Percentiles rank a stretch among this genome's conserved stretches.
These are phyloP conservation scores for Halteria grandinella DNA, from an alignment of 73 alveolate species.

Conservation along the genomic window DNA sequence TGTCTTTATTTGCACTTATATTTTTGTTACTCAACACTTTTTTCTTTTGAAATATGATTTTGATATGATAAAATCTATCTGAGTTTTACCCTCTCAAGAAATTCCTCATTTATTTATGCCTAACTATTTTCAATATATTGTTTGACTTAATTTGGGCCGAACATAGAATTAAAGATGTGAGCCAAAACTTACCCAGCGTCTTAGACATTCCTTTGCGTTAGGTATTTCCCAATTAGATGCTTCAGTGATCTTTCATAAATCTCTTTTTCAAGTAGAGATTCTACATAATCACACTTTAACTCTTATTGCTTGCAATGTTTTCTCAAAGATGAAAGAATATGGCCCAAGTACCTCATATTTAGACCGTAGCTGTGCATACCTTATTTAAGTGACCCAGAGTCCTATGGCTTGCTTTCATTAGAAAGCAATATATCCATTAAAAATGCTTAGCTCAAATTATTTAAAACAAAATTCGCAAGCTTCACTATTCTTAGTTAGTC, in stretches of 20 bases:
- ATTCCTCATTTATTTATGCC: background rate
- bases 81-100: background rate
- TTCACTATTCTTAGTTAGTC: no score
- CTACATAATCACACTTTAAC: conserved; percentile 55
- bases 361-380: conserved; percentile 83
- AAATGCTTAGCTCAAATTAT: conserved; percentile 16
- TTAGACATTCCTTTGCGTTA: conserved; percentile 57
- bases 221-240: conserved; percentile 68
- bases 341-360: conserved; percentile 87
- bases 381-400: conserved; percentile 67
- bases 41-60: background rate
- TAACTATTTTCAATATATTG: no score
- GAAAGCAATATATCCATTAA: conserved; percentile 33
- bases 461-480: background rate
- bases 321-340: conserved; percentile 37
- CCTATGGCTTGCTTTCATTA: conserved; percentile 66
- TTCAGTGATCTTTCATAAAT: conserved; percentile 72
- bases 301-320: conserved; percentile 45
- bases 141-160: conserved; percentile 11
- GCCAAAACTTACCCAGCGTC: conserved; percentile 54
- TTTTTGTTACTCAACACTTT: no score
- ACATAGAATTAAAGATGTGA: conserved; percentile 68
- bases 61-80: background rate
- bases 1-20: background rate
- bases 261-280: conserved; percentile 75